Percentiles rank a stretch among this genome's conserved stretches.
phyloP scores from a whole-genome alignment of 163 green algal genomes.

The Chloromonas sp. region DNA sequence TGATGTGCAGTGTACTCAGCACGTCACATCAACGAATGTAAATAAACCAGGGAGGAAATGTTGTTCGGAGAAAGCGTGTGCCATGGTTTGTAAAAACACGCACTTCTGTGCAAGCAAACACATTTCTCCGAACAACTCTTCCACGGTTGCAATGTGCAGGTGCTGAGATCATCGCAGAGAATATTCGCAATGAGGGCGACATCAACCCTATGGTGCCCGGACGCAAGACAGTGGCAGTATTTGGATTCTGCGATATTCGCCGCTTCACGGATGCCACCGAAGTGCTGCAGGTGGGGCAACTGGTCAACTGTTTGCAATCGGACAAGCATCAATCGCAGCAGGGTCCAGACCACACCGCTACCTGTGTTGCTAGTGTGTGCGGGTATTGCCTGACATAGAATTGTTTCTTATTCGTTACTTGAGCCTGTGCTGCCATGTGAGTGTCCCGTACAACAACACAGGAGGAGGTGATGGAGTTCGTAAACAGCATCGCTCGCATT shows the following conservation, averaged over 20 bases:
- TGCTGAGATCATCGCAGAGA: constrained; percentile 83
- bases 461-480: constrained; percentile 96
- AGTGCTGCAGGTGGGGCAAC: constrained; percentile 63
- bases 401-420: no score
- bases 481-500: constrained; percentile 91
- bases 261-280: constrained; percentile 94
- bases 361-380: neutral
- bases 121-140: no score
- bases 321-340: neutral
- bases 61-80: no score
- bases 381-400: neutral
- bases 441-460: constrained; percentile 5
- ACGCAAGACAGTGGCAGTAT: constrained; percentile 81
- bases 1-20: no score
- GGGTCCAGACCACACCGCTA: neutral
- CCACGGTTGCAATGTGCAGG: constrained; percentile 41
- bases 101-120: no score
- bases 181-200: constrained; percentile 85
- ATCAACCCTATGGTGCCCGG: constrained; percentile 92
- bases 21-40: no score
- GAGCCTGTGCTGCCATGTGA: no score
- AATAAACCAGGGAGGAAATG: no score
- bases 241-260: constrained; percentile 96
- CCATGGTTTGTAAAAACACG: no score
- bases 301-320: no score